Evolutionary conservation across 1,284 basidiomycete genomes (phyloP).

Genomic region (Malassezia psittaci): DNA sequence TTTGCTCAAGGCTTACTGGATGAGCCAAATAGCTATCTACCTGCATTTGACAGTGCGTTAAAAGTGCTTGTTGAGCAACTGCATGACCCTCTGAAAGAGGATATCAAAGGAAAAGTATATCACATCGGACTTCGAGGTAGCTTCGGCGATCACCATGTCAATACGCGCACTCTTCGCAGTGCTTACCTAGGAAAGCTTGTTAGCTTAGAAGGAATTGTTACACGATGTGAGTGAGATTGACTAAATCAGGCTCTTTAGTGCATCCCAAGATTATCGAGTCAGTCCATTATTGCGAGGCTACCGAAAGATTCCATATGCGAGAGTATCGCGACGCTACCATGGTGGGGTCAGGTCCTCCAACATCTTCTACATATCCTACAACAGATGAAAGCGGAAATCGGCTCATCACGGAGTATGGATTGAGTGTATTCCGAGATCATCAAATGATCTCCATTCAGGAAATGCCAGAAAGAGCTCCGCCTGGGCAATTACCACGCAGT

Average conservation of each 20-base stretch:
- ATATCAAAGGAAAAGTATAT: constrained; percentile 59
- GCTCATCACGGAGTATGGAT: constrained; percentile 84
- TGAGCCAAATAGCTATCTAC: constrained; percentile 77
- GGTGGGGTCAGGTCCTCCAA: constrained; percentile 57
- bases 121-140: constrained; percentile 90
- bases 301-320: constrained; percentile 71
- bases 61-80: constrained; percentile 63
- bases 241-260: constrained; percentile 64
- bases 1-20: constrained; percentile 60
- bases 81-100: constrained; percentile 70
- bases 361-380: constrained; percentile 58
- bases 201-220: constrained; percentile 94
- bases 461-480: constrained; percentile 96
- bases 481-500: constrained; percentile 88
- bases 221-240: constrained; percentile 58
- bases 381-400: constrained; percentile 78
- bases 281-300: constrained; percentile 84
- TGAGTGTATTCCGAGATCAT: constrained; percentile 86
- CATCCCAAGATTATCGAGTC: constrained; percentile 97
- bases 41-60: constrained; percentile 81
- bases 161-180: constrained; percentile 79
- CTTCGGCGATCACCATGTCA: constrained; percentile 98
- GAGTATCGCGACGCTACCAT: constrained; percentile 91
- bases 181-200: constrained; percentile 90
- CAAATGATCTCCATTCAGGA: constrained; percentile 97